Percentiles rank a stretch among this genome's conserved stretches.
phyloP scores from a whole-genome alignment of 305 asterid species.

The Fraxinus greggii region DNA sequence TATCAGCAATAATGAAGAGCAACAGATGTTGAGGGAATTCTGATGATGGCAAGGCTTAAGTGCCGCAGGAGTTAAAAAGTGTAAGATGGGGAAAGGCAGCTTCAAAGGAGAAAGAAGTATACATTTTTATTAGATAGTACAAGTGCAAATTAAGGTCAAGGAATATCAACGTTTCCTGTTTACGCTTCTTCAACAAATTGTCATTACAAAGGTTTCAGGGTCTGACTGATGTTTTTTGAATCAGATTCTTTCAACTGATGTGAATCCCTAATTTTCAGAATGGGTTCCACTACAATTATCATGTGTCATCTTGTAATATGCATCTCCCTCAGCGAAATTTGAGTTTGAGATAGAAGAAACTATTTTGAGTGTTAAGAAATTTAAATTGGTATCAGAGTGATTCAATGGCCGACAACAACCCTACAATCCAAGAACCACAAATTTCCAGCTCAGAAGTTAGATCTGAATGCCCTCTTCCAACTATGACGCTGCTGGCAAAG shows the following conservation, averaged over 20 bases:
- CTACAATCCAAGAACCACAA: not conserved
- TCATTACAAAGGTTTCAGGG: not conserved
- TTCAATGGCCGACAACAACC: not conserved
- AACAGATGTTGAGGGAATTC: not conserved
- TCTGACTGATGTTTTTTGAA: not conserved
- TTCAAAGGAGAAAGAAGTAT: not conserved
- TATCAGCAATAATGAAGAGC: not conserved
- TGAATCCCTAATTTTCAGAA: not conserved
- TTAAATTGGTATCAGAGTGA: not conserved
- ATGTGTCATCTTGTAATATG: not conserved
- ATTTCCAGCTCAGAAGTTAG: not conserved
- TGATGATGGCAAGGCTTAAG: not conserved
- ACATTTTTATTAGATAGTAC: not conserved
- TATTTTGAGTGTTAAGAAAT: not conserved
- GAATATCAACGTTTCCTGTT: not conserved
- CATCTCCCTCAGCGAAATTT: not conserved
- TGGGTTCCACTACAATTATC: not conserved
- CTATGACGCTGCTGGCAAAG: not conserved
- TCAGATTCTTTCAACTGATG: not conserved
- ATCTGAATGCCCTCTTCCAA: not conserved
- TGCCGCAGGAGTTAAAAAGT: not conserved
- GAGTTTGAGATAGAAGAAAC: not conserved
- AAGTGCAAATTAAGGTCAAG: not conserved
- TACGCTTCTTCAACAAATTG: not conserved
- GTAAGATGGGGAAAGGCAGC: not conserved